phyloP scores from a whole-genome alignment of 148 eudicot species.

The Persicaria maculosa region DNA sequence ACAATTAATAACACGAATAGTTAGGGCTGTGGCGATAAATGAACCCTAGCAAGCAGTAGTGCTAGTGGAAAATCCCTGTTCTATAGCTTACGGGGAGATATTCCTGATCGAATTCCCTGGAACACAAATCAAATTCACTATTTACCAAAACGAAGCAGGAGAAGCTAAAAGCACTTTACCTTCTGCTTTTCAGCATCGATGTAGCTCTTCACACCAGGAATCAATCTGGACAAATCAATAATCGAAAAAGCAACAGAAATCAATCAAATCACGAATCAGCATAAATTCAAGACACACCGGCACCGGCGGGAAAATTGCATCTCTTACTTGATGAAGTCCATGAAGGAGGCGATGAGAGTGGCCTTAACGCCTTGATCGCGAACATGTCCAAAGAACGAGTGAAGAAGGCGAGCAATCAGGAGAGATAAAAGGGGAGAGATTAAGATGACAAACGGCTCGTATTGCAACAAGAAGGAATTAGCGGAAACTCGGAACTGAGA shows the following conservation, averaged over 20 bases:
- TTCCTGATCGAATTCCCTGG: background rate
- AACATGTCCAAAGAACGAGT: constrained; percentile 29
- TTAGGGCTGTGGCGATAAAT: background rate
- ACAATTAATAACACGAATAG: background rate
- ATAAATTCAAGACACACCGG: background rate
- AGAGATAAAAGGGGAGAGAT: constrained; percentile 52
- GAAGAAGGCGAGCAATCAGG: constrained; percentile 37
- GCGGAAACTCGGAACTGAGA: constrained; percentile 34
- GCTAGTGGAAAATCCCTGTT: background rate
- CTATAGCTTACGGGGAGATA: background rate
- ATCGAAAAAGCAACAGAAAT: background rate
- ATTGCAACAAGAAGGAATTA: constrained; percentile 45
- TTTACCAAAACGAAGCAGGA: background rate
- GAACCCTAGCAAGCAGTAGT: constrained; percentile 3
- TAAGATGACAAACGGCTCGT: constrained; percentile 55
- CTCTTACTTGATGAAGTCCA: constrained; percentile 58
- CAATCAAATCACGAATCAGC: background rate
- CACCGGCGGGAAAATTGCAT: background rate
- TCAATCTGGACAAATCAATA: constrained; percentile 34
- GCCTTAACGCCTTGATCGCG: constrained; percentile 57
- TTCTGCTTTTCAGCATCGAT: constrained; percentile 84
- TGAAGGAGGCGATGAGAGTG: constrained; percentile 37
- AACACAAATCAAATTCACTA: background rate
- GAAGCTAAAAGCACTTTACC: constrained; percentile 25
- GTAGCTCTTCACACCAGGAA: constrained; percentile 76